phyloP scores from a whole-genome alignment of 1,284 basidiomycete species.

The Sanghuangporus baumii region DNA sequence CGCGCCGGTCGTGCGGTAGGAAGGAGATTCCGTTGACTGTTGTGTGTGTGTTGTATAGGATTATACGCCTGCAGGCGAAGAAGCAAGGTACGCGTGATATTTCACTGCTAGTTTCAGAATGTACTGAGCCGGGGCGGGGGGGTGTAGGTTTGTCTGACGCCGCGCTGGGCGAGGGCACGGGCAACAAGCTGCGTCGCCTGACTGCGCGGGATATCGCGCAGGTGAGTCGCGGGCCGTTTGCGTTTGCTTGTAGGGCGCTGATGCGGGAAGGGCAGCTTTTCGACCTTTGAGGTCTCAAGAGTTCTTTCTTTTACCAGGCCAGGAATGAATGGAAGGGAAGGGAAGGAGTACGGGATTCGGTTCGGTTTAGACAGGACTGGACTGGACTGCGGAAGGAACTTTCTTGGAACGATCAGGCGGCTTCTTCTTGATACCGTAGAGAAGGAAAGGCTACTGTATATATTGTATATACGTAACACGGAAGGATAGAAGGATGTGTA shows the following conservation, averaged over 20 bases:
- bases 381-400: too few relatives aligned
- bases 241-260: neutral
- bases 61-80: constrained; percentile 59
- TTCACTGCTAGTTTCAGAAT: neutral
- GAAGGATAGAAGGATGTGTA: neutral
- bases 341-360: neutral
- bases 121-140: too few relatives aligned
- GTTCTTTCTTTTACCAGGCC: too few relatives aligned
- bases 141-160: constrained; percentile 51
- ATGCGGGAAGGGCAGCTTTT: neutral
- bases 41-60: constrained; percentile 30
- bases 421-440: too few relatives aligned
- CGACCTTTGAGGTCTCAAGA: neutral
- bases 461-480: neutral
- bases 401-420: too few relatives aligned
- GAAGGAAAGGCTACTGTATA: too few relatives aligned
- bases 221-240: constrained; percentile 6
- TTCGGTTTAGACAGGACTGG: too few relatives aligned
- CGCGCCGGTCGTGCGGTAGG: neutral
- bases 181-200: constrained; percentile 32
- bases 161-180: constrained; percentile 59
- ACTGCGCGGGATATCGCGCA: constrained; percentile 18
- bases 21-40: neutral
- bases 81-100: constrained; percentile 39
- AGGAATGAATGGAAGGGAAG: too few relatives aligned